These are phyloP conservation scores for Phytophthora agathidicida DNA, from an alignment of 352 stramenopile species.

Conservation along the genomic window DNA sequence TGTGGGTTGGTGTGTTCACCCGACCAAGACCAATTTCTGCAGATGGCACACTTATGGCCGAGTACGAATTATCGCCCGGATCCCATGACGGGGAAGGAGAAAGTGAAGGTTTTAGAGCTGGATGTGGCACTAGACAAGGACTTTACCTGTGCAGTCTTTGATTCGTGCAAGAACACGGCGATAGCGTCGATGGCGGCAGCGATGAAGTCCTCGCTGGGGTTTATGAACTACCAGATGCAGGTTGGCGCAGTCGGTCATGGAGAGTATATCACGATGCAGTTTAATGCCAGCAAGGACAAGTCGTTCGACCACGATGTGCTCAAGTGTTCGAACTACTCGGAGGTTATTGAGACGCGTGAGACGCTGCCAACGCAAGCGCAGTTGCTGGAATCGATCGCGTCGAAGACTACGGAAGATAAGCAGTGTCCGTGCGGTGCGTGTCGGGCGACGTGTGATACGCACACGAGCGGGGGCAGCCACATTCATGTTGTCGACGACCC, in stretches of 20 bases:
- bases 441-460: conserved; percentile 66
- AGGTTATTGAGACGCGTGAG: conserved; percentile 40
- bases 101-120: conserved; percentile 83
- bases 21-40: conserved; percentile 73
- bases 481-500: conserved; percentile 69
- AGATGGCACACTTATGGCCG: conserved; percentile 66
- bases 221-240: conserved; percentile 91
- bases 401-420: conserved; percentile 46
- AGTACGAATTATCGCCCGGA: conserved; percentile 75
- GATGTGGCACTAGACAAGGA: conserved; percentile 75
- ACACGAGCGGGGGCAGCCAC: conserved; percentile 36
- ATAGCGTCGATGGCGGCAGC: conserved; percentile 73
- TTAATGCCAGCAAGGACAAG: conserved; percentile 48
- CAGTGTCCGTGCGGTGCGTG: conserved; percentile 83
- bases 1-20: conserved; percentile 87
- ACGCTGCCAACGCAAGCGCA: conserved; percentile 70
- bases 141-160: conserved; percentile 81
- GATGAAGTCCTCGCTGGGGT: conserved; percentile 86
- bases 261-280: conserved; percentile 85
- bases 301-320: conserved; percentile 66
- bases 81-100: conserved; percentile 74
- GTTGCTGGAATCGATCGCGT: conserved; percentile 70
- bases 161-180: conserved; percentile 87
- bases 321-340: conserved; percentile 82
- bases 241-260: conserved; percentile 87